Base-by-base conservation (phyloP, 305 asterid species). In the Solanum hybrid region DNA sequence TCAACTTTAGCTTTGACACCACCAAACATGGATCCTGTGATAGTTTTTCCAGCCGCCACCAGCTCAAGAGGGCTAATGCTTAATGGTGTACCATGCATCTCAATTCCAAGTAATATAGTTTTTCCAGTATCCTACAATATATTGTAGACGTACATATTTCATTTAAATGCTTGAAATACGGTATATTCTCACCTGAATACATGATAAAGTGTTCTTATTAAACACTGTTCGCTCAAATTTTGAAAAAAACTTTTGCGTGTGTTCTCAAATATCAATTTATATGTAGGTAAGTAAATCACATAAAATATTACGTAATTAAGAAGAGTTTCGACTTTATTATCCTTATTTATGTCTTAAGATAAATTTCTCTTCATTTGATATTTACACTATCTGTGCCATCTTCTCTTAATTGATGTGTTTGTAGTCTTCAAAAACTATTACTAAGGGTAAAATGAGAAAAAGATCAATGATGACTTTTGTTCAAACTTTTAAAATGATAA, bases 1-100 rank as follows among this genome's bases (percentile, higher is more conserved):
- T 90, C 93, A 9, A 91, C 90, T 89, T 93, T 93, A 16, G 95
- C 91, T 89, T 93, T 93, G 80, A 90, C 31, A 33, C 95, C 95
- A 24, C 95, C 95, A 67, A 92, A 75, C 28, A 89, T 9, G 82
- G 91, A 92, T 28, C 92, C 95, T 20, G 26, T 28, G 36, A 93
- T n/a, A 18, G 88, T 91, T 88, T 35, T 93, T 34, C 93, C 95
- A 12, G 7, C 22, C 0, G 71, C 1, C 61, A 75, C 80, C 37
- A 93, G 64, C 16, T 90, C 92, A 6, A 36, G 37, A 5, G 94
- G 29, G 79, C 64, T 73, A 28, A 93, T 90, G 84, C 90, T 90
- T 64, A 93, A 36, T 26, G 94, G 92, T 8, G 90, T 64, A 11
- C 93, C 93, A 20, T 88, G 90, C 92, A 89, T 91, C 87, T 91